Evolutionary conservation across 1,284 basidiomycete genomes (phyloP), one percentile per base, ranked within the genome.

Genomic region (Moesziomyces parantarcticus): DNA sequence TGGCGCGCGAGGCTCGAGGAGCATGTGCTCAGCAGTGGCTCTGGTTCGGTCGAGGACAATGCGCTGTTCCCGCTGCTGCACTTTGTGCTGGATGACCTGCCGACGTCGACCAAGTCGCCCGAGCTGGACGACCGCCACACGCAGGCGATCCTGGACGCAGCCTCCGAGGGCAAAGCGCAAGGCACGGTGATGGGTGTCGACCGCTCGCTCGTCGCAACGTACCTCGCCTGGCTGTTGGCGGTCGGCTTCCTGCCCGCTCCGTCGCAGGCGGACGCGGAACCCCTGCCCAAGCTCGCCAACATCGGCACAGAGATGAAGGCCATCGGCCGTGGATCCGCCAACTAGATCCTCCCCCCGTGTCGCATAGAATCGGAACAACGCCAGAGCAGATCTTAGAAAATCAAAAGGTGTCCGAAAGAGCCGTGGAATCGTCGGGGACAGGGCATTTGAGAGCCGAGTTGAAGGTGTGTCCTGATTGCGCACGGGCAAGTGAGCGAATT

Each of bases 21-120:
- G 79, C 95, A 98, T 84, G 95, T 97, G 48, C 90, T 98, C 87
- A 56, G 50, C 29, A 64, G 64, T 23, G 48, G 60, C 18, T 25
- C 65, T 0, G 57, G 55, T 20, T 61, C 57, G 6, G 89, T 21
- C 91, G 95, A 85, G 56, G 94, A 97, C 85, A 99, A 99, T 76
- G 97, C 97, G 3, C 87, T 99, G 43, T 99, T 97, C 89, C 97
- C 97, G 3, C 87, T 99, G 13, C 88, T 99, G 23, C 95, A 99
- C 85, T 98, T 97, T 80, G 97, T 98, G 21, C 87, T 99, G 21
- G 96, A 98, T 83, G 97, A 99, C 84, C 87, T 99, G 42, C 97
- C 97, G 4, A 97, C 95, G 22, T 93, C 91, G 82, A 99, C 96
- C 50, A 97, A 97, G 86, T 90, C 93, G 2, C 92, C 97, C 3